Base-by-base conservation (phyloP, 805 yeast genomes). In the Pichia manshurica region DNA sequence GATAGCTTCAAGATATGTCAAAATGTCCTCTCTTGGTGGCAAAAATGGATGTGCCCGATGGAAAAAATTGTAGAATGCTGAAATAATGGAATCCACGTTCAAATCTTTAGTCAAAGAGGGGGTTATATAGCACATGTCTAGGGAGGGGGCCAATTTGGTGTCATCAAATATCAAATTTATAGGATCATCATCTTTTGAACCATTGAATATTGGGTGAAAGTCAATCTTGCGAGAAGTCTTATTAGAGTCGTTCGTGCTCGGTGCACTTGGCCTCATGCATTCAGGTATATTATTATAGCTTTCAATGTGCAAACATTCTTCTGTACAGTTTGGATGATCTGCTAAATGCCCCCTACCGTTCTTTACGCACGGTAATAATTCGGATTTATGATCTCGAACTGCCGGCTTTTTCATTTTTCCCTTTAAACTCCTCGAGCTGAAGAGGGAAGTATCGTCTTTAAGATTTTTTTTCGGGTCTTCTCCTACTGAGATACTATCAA, bases 31-130 rank as follows among this genome's bases (percentile, higher is more conserved):
- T 32, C 59, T 46, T 3, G 69, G 67, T 0, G 81, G 79, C 47
- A 76, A 58, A 28, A 76, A 62, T 1, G 81, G 81, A 54, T 76
- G 81, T 3, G 70, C 55, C 21, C 52, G 50, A 50, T 76, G 75
- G 51, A 74, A 71, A 25, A 53, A 53, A 2, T 56, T 47, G 50
- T 72, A 75, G 50, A 68, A 75, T 3, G 58, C 50, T 20, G 59
- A 53, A 7, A 62, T 49, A 10, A 67, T 56, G 4, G 61, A 47
- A 6, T 58, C 57, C 5, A 61, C 43, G 31, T 68, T 51, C 7
- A 67, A 45, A 42, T 56, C 52, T 42, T 54, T 58, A 21, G 57
- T 51, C 29, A 66, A 38, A 3, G 53, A 49, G 2, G 68, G 66
- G 1, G 67, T 59, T 34, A 64, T 61, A 41, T 64, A 63, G 43